A percentile compares a stretch with the other conserved stretches of the same genome.
Conservation (phyloP, 129 eudicot species). For the Lonicera japonica region DNA sequence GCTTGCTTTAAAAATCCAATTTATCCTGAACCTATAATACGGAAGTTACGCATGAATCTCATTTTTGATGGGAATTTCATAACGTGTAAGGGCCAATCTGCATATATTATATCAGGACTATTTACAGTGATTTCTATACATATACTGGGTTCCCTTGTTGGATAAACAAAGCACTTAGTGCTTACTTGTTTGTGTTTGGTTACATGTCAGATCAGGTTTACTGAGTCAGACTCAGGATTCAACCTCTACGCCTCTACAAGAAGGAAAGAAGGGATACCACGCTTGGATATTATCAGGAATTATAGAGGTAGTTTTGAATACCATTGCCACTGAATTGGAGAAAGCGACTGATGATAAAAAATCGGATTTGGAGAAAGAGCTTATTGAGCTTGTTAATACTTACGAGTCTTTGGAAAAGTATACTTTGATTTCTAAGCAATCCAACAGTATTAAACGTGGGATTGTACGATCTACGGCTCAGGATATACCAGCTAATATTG, state of each 20-base stretch:
- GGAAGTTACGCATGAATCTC: too few species aligned
- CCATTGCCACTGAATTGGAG: constrained; percentile 49
- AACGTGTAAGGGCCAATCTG: too few species aligned
- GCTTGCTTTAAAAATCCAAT: too few species aligned
- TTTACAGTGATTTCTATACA: too few species aligned
- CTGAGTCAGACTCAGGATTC: constrained; percentile 41
- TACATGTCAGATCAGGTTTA: constrained; percentile 42
- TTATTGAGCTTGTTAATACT: constrained; percentile 44
- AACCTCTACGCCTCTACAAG: constrained; percentile 32
- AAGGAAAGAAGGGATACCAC: constrained; percentile 36
- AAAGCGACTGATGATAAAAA: constrained; percentile 42
- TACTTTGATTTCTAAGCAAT: constrained; percentile 27
- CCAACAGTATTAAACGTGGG: constrained; percentile 30
- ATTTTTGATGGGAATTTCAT: too few species aligned
- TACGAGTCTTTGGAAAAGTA: constrained; percentile 43
- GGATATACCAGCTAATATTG: constrained; percentile 33
- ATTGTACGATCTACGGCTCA: constrained; percentile 33
- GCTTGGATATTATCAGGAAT: constrained; percentile 51
- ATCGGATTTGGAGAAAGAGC: constrained; percentile 51
- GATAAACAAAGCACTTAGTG: too few species aligned
- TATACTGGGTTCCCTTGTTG: too few species aligned
- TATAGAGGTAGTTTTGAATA: constrained; percentile 60
- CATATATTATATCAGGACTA: too few species aligned
- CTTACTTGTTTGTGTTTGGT: constrained; percentile 4
- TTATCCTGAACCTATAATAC: too few species aligned